Evolutionary conservation across 148 eudicot species (phyloP).

Genomic region (Arbutus unedo): DNA sequence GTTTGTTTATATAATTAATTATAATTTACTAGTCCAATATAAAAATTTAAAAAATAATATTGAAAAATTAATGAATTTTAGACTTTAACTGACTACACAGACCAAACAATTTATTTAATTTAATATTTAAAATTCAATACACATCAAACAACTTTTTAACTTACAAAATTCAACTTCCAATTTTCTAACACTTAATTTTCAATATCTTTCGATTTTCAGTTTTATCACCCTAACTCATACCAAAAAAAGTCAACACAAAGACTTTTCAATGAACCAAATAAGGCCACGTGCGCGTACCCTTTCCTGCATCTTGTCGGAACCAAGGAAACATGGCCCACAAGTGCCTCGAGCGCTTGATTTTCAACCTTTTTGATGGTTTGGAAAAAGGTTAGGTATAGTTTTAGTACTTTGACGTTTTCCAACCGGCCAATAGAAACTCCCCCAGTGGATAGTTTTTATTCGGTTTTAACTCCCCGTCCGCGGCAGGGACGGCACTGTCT

Average conservation of each 20-base stretch:
- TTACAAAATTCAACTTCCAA: no score
- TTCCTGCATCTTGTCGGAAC: constrained; percentile 5
- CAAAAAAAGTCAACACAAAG: neutral
- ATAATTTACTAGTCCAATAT: no score
- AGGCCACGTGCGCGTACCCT: neutral
- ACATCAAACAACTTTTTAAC: no score
- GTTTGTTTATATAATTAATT: no score
- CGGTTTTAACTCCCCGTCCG: neutral
- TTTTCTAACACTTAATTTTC: no score
- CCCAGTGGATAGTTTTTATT: neutral
- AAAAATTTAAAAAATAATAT: no score
- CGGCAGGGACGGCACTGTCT: neutral
- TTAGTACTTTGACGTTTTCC: neutral
- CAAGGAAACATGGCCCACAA: constrained; percentile 19
- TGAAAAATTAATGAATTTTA: no score
- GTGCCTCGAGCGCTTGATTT: neutral
- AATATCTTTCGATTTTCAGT: no score
- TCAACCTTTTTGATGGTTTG: neutral
- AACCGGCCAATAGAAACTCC: neutral
- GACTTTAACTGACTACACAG: no score
- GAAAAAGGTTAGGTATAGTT: neutral
- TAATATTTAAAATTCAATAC: no score
- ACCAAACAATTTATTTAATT: no score
- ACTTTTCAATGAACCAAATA: neutral
- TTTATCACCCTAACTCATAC: constrained; percentile 9